Percentiles rank a stretch among this genome's conserved stretches.
phyloP scores from a whole-genome alignment of 257 asterid genomes.

The Ocimum tenuiflorum region DNA sequence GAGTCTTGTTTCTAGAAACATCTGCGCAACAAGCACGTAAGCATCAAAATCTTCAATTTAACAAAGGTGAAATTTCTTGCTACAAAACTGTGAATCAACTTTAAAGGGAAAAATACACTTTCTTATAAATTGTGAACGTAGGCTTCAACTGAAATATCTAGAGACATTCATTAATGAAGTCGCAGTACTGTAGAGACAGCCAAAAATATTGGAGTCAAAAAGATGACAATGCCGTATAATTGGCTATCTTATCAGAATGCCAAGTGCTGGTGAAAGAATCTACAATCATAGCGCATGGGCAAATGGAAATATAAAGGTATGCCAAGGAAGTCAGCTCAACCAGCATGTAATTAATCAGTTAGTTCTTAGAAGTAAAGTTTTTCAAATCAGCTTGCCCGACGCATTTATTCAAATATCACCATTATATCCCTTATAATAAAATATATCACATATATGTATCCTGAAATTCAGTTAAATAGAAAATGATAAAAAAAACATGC shows the following conservation, averaged over 20 bases:
- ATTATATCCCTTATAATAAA: not conserved
- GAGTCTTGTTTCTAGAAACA: conserved; percentile 54
- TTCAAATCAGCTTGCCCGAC: not conserved
- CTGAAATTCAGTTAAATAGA: conserved; percentile 10
- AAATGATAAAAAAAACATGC: conserved; percentile 21
- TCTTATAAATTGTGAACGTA: no score
- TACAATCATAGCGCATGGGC: not conserved
- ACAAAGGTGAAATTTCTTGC: not conserved
- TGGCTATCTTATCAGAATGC: conserved; percentile 3
- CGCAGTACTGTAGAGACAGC: no score
- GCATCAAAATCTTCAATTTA: not conserved
- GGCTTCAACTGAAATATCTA: no score
- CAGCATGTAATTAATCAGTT: not conserved
- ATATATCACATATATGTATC: not conserved
- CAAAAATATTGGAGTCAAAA: no score
- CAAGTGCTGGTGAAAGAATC: not conserved
- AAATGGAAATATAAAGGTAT: not conserved
- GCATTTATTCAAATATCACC: not conserved
- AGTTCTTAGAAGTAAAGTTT: not conserved
- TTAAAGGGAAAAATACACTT: no score
- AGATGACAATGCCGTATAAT: not conserved
- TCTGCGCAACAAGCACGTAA: conserved; percentile 35
- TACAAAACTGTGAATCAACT: no score
- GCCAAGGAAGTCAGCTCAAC: not conserved
- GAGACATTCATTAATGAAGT: no score